Evolutionary conservation across 345 rosid species (phyloP).

Genomic region (Eucalyptus caleyi): DNA sequence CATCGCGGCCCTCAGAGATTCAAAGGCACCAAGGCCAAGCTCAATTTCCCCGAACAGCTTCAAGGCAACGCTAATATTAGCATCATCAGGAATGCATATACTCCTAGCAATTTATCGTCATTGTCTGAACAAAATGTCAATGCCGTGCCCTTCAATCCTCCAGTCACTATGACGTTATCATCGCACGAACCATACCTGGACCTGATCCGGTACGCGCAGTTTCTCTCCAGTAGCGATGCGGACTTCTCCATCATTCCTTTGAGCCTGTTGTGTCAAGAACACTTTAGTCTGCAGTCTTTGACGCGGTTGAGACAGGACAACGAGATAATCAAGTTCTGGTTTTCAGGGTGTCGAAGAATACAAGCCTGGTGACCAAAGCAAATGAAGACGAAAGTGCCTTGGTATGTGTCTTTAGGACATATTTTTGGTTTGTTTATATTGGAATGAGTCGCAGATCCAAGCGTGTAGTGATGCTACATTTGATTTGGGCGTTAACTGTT

Average conservation of each 20-base stretch:
- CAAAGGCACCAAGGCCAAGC: slow-evolving; percentile 78
- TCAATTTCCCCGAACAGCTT: slow-evolving; percentile 65
- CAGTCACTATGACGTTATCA: slow-evolving; percentile 1
- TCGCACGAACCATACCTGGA: slow-evolving; percentile 34
- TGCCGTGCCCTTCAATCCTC: not conserved
- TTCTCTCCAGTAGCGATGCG: slow-evolving; percentile 47
- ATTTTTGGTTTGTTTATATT: rapidly evolving
- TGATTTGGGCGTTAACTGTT: too few species aligned
- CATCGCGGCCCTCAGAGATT: slow-evolving; percentile 72
- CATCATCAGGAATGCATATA: not conserved
- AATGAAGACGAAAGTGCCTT: not conserved
- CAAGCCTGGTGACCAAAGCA: not conserved
- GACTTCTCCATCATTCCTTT: slow-evolving; percentile 40
- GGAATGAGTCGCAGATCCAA: too few species aligned
- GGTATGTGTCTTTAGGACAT: not conserved
- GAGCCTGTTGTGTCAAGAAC: slow-evolving; percentile 18
- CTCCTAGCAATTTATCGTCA: not conserved
- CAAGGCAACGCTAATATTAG: slow-evolving; percentile 16
- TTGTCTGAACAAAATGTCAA: not conserved
- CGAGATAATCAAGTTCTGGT: not conserved
- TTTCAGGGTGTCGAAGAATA: not conserved
- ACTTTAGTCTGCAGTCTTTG: slow-evolving; percentile 13
- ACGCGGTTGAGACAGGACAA: not conserved
- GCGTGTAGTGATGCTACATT: too few species aligned
- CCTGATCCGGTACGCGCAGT: slow-evolving; percentile 45